These are phyloP conservation scores for Earliella scabrosa DNA, from an alignment of 1,284 basidiomycete genomes.

Conservation along the genomic window DNA sequence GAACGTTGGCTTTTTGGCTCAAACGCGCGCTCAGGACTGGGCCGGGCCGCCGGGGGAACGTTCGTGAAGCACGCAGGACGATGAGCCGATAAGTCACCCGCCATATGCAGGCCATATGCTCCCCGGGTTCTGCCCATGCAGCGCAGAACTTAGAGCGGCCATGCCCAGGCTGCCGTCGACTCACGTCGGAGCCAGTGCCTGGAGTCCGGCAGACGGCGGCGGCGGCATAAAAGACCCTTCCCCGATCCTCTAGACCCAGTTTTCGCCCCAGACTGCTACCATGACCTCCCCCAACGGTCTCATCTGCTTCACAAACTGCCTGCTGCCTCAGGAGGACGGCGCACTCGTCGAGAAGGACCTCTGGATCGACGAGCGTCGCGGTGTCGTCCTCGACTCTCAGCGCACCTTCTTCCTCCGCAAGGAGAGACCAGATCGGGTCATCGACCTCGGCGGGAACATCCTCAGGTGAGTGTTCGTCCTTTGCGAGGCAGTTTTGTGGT, in stretches of 20 bases:
- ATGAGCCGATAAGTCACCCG: conserved; percentile 13
- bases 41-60: conserved; percentile 9
- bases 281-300: conserved; percentile 61
- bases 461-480: conserved; percentile 51
- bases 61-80: conserved; percentile 12
- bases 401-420: conserved; percentile 67
- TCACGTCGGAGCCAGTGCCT: neutral
- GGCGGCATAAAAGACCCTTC: neutral
- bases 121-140: conserved; percentile 12
- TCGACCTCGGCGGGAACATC: conserved; percentile 76
- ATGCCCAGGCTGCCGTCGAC: neutral
- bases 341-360: conserved; percentile 69
- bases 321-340: conserved; percentile 78
- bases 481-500: neutral
- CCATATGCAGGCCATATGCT: conserved; percentile 24
- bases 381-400: conserved; percentile 68
- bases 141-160: conserved; percentile 5
- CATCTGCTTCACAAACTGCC: conserved; percentile 85
- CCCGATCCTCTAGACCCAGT: neutral
- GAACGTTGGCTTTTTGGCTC: neutral
- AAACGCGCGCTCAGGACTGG: neutral
- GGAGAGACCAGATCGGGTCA: conserved; percentile 62
- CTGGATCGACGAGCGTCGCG: conserved; percentile 75
- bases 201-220: neutral
- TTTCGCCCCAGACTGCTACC: neutral